Conservation (phyloP, 768 basidiomycete species). For the Termitomyces sp. region DNA sequence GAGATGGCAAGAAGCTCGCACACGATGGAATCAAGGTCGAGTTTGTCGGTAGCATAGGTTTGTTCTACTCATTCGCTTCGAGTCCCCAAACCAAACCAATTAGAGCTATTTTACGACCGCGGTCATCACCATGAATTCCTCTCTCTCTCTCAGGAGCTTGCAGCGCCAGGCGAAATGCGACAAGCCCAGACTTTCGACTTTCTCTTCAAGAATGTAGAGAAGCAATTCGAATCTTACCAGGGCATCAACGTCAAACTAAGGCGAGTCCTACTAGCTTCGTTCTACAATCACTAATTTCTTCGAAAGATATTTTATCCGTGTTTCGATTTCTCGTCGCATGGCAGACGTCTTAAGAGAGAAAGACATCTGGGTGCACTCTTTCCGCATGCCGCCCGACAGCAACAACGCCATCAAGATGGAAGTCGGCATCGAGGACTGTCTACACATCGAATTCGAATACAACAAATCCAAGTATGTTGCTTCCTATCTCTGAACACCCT, state of each 20-base stretch:
- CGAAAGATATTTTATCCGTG: conserved; percentile 84
- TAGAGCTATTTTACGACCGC: conserved; percentile 92
- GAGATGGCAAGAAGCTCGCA: conserved; percentile 91
- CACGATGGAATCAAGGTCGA: conserved; percentile 99
- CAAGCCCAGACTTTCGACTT: conserved; percentile 96
- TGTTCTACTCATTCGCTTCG: conserved; percentile 17
- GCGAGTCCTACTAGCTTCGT: conserved; percentile 37
- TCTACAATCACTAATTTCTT: background rate
- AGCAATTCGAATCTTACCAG: conserved; percentile 96
- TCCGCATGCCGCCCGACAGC: conserved; percentile 96
- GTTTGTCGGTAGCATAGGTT: conserved; percentile 94
- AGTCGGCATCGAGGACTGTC: conserved; percentile 97
- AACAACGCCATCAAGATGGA: conserved; percentile 99
- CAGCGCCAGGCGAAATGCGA: conserved; percentile 94
- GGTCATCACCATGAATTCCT: conserved; percentile 98
- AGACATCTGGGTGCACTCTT: conserved; percentile 97
- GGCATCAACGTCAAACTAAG: conserved; percentile 98
- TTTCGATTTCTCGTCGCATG: conserved; percentile 86
- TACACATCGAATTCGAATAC: conserved; percentile 99
- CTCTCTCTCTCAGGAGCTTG: conserved; percentile 91
- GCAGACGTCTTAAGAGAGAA: conserved; percentile 91
- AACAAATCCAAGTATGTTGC: conserved; percentile 92
- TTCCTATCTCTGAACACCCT: background rate
- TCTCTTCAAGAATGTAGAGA: conserved; percentile 98
- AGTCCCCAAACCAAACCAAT: background rate